Base-by-base conservation (phyloP, 1,284 basidiomycete genomes). In the Heterobasidion irregulare region DNA sequence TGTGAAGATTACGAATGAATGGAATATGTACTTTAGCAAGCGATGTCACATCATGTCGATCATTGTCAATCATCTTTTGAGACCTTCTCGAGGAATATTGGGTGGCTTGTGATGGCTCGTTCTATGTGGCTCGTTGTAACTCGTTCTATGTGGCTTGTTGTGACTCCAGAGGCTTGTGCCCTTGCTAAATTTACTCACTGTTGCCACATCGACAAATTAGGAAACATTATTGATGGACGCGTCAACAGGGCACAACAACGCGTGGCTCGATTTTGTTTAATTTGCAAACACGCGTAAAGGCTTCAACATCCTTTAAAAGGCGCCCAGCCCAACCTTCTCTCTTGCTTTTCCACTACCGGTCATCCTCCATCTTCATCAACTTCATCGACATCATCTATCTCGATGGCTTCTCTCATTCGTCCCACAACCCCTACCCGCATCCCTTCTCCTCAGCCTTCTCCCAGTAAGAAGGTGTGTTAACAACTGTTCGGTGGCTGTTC, bases 401-500 rank as follows among this genome's bases (percentile, higher is more conserved):
- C 53, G 50, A 61, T 61, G 60, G 55, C 60, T 15, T 56, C 59
- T 2, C 10, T 58, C 46, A 4, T 57, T 8, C 53, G 57, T 9
- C 57, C 59, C 7, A 54, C 57, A 35, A 61, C 60, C 4, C 59
- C 60, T 46, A 38, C 47, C 26, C 55, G 44, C 18, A 53, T 36
- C 44, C 19, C 36, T 2, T 13, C 45, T 15, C 55, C 52, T 34
- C 57, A 61, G 53, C 57, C 57, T 7, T 61, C 60, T 0, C 60
- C 60, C 2, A 61, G 60, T 47, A 61, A 61, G 45, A 61, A 61
- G 60, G 60, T 61, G 13, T 33, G 57, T 41, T 41, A n/a, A 41
- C 38, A n/a, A 10, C 2, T 41, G 26, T 26, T 26, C 26, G 4
- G 26, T 26, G 26, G 26, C 26, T 26, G 4, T 26, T 26, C 26